phyloP scores from a whole-genome alignment of 192 early-diverging fungal species.

The Pilaira anomala region DNA sequence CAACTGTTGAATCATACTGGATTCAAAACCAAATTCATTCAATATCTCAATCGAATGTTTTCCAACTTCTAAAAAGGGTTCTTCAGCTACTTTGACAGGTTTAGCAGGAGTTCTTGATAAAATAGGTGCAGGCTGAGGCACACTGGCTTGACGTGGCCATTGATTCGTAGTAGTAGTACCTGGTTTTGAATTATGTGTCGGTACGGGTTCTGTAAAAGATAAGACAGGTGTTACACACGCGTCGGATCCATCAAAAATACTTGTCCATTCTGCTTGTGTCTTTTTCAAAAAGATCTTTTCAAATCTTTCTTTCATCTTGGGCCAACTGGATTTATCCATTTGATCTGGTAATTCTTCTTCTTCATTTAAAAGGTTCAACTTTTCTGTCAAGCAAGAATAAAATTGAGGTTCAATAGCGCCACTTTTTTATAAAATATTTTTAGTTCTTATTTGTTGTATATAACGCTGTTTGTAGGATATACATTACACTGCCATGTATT shows the following conservation, averaged over 20 bases:
- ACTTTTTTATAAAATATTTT: conserved; percentile 15
- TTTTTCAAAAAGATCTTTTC: conserved; percentile 46
- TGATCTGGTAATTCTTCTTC: conserved; percentile 40
- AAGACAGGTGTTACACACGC: conserved; percentile 67
- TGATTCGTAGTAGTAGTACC: conserved; percentile 17
- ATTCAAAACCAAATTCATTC: conserved; percentile 33
- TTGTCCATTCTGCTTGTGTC: conserved; percentile 61
- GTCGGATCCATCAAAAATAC: conserved; percentile 57
- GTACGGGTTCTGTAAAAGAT: conserved; percentile 32
- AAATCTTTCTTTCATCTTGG: conserved; percentile 48
- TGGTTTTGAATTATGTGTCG: conserved; percentile 15
- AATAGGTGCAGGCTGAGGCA: conserved; percentile 51
- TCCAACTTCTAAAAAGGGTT: conserved; percentile 42
- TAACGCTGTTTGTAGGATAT: background rate
- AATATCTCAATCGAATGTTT: conserved; percentile 42
- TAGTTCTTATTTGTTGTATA: background rate
- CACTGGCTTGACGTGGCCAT: conserved; percentile 33
- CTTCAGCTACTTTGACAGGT: background rate
- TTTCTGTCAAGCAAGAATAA: conserved; percentile 49
- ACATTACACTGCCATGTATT: conserved; percentile 58
- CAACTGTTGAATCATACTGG: conserved; percentile 34
- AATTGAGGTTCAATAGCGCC: conserved; percentile 67
- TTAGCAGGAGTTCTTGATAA: conserved; percentile 52
- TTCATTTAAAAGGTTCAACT: conserved; percentile 36
- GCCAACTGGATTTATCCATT: conserved; percentile 52